Percentiles rank a stretch among this genome's conserved stretches.
Conservation (phyloP, 2,329 filamentous ascomycete species). For the Amylocarpus encephaloides region DNA sequence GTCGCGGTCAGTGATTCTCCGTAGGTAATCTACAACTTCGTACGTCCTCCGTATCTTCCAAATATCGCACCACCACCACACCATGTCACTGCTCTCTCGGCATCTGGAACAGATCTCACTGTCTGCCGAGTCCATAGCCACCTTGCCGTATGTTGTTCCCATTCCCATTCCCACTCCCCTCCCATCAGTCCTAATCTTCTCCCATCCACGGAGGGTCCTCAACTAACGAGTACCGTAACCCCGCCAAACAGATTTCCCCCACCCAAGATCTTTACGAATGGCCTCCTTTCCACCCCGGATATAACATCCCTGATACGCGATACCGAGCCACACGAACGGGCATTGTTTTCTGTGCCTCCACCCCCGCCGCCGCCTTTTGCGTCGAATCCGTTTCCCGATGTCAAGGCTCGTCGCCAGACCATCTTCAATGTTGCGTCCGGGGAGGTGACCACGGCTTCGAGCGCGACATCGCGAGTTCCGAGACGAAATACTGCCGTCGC, state of each 20-base stretch:
- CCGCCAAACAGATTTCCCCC: slow-evolving; percentile 62
- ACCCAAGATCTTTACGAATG: slow-evolving; percentile 94
- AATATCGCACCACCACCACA: slow-evolving; percentile 4
- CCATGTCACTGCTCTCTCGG: slow-evolving; percentile 58
- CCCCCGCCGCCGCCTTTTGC: slow-evolving; percentile 41
- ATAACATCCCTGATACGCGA: slow-evolving; percentile 94
- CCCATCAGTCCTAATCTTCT: no score
- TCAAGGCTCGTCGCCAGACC: slow-evolving; percentile 46
- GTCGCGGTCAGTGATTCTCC: no score
- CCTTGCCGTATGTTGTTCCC: slow-evolving; percentile 54
- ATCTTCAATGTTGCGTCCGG: slow-evolving; percentile 59
- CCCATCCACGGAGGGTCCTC: slow-evolving; percentile 8
- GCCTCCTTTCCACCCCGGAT: slow-evolving; percentile 79
- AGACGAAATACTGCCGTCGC: slow-evolving; percentile 78
- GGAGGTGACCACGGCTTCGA: slow-evolving; percentile 51
- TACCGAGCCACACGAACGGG: slow-evolving; percentile 89
- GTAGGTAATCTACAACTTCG: no score
- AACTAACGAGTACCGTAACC: no score
- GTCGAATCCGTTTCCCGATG: slow-evolving; percentile 41
- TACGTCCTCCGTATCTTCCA: neutral
- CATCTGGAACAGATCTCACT: slow-evolving; percentile 73
- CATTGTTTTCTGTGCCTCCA: slow-evolving; percentile 81
- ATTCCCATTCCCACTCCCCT: neutral
- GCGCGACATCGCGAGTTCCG: slow-evolving; percentile 43
- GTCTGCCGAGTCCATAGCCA: slow-evolving; percentile 70